Percentiles rank a stretch among this genome's conserved stretches.
Conservation (phyloP, 345 rosid species). For the Raphanus raphanistrum region DNA sequence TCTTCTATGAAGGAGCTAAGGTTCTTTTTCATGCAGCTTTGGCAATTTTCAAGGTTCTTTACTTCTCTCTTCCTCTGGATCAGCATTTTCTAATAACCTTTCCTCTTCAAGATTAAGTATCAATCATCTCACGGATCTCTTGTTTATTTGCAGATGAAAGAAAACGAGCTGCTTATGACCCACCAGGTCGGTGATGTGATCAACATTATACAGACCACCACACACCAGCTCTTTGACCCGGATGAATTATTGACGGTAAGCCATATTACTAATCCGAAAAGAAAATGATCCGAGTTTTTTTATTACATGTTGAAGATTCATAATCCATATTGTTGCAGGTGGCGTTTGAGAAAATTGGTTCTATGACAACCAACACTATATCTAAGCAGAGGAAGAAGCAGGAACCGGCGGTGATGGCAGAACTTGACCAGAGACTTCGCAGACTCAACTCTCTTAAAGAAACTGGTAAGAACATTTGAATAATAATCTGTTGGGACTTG, state of each 20-base stretch:
- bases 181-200: constrained; percentile 97
- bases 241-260: constrained; percentile 89
- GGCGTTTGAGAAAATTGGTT: constrained; percentile 89
- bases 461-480: constrained; percentile 39
- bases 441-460: constrained; percentile 69
- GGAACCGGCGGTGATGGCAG: constrained; percentile 97
- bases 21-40: constrained; percentile 96
- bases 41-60: constrained; percentile 87
- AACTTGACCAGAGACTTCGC: constrained; percentile 88
- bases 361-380: constrained; percentile 85
- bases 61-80: not conserved
- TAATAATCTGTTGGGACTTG: not conserved
- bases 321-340: constrained; percentile 48
- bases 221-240: constrained; percentile 95
- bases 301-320: not conserved
- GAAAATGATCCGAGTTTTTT: not conserved
- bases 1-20: constrained; percentile 96
- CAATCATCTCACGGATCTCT: constrained; percentile 13
- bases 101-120: not conserved
- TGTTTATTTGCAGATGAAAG: constrained; percentile 74
- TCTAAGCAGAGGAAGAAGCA: constrained; percentile 97
- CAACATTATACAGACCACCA: constrained; percentile 75
- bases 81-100: not conserved
- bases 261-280: not conserved
- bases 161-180: constrained; percentile 77